Evolutionary conservation across 1,284 basidiomycete genomes (phyloP).

Genomic region (Ceratobasidium sp.): DNA sequence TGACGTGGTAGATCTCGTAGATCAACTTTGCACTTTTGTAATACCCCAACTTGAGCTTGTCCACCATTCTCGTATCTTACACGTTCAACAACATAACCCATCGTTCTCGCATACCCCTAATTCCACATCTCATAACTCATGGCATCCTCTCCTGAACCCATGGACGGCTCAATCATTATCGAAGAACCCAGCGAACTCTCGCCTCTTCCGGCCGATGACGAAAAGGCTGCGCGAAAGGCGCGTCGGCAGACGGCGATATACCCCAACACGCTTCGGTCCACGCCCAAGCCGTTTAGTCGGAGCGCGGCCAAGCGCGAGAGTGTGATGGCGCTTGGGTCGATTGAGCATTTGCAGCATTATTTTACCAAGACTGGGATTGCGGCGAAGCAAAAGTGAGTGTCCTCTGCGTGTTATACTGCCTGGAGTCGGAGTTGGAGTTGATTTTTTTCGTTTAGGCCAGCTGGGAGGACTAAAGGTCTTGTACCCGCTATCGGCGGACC

Average conservation of each 20-base stretch:
- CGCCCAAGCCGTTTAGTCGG: conserved; percentile 83
- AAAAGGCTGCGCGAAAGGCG: conserved; percentile 26
- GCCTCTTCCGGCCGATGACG: not conserved
- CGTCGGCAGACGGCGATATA: conserved; percentile 80
- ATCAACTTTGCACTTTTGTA: not conserved
- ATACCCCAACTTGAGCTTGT: not conserved
- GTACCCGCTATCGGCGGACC: conserved; percentile 76
- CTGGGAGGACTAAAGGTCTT: conserved; percentile 64
- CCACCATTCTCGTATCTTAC: not conserved
- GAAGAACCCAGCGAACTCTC: conserved; percentile 38
- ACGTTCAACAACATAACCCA: not conserved
- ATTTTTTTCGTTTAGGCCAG: no score
- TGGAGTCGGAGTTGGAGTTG: not conserved
- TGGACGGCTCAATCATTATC: conserved; percentile 25
- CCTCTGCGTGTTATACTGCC: conserved; percentile 9
- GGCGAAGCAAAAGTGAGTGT: conserved; percentile 77
- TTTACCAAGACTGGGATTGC: conserved; percentile 86
- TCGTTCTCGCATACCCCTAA: not conserved
- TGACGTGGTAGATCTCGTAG: conserved; percentile 23
- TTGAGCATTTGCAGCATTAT: conserved; percentile 89
- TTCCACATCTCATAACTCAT: no score
- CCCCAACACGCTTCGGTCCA: conserved; percentile 78
- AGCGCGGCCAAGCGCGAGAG: conserved; percentile 89
- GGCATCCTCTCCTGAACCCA: conserved; percentile 14
- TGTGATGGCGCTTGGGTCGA: conserved; percentile 87